Conservation (phyloP, 305 asterid species). For the Solanum chacoense region DNA sequence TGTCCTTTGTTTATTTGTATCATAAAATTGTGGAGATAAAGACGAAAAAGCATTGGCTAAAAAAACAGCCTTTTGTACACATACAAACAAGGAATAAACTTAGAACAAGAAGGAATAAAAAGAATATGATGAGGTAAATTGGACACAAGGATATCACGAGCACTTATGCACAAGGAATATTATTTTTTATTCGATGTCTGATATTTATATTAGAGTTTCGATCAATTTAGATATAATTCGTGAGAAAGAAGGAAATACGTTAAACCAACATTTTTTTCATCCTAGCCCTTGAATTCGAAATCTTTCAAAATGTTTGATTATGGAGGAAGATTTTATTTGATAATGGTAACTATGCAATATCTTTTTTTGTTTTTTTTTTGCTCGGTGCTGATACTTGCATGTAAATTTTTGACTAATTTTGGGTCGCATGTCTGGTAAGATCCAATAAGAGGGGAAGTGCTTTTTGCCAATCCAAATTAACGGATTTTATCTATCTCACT, state of each 20-base stretch:
- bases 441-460: background rate
- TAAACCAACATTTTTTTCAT: background rate
- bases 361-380: no score
- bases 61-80: constrained; percentile 6
- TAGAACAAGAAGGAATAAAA: constrained; percentile 19
- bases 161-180: background rate
- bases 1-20: background rate
- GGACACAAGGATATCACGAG: constrained; percentile 24
- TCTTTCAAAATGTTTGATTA: background rate
- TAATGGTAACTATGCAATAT: background rate
- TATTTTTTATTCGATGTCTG: background rate
- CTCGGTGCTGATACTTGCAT: no score
- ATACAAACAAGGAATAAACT: constrained; percentile 18
- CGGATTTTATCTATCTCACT: background rate
- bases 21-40: constrained; percentile 5
- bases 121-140: background rate
- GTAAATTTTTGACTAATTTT: background rate
- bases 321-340: background rate
- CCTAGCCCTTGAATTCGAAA: background rate
- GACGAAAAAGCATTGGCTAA: constrained; percentile 14
- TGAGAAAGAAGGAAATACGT: background rate
- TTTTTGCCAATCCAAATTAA: background rate
- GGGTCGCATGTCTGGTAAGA: background rate
- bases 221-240: background rate
- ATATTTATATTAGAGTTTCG: background rate